phyloP scores from a whole-genome alignment of 2,329 filamentous ascomycete species.

The Trichocomaceae sp. region DNA sequence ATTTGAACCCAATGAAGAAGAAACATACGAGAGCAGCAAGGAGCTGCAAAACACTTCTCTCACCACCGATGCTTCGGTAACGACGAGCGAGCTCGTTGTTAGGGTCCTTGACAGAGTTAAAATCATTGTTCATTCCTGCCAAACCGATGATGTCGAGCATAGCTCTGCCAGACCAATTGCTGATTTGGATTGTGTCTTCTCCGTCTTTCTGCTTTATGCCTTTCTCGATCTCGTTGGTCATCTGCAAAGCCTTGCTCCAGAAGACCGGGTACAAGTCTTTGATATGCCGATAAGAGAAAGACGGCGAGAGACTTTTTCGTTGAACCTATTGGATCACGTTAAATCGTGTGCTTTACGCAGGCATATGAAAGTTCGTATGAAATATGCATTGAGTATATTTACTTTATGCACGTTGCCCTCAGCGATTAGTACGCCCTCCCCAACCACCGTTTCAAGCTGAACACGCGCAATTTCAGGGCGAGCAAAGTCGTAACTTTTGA shows the following conservation, averaged over 20 bases:
- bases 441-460: conserved; percentile 32
- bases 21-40: conserved; percentile 51
- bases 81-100: conserved; percentile 49
- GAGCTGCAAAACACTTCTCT: conserved; percentile 18
- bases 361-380: no score
- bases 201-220: conserved; percentile 34
- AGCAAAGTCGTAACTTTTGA: conserved; percentile 62
- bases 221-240: conserved; percentile 54
- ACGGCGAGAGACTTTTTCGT: conserved; percentile 71
- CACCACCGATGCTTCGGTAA: conserved; percentile 22
- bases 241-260: conserved; percentile 68
- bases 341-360: conserved; percentile 1
- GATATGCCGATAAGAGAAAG: conserved; percentile 78
- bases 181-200: conserved; percentile 49
- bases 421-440: conserved; percentile 56
- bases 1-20: conserved; percentile 56
- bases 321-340: conserved; percentile 39
- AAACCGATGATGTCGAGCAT: conserved; percentile 71
- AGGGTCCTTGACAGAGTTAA: conserved; percentile 58
- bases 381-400: conserved; percentile 2
- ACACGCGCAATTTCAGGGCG: conserved; percentile 51
- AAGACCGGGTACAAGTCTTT: conserved; percentile 80
- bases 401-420: conserved; percentile 87
- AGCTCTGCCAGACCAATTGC: conserved; percentile 58
- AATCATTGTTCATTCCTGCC: conserved; percentile 65